Conservation (phyloP, 2,329 filamentous ascomycete species). For the Purpureocillium lavendulum region DNA sequence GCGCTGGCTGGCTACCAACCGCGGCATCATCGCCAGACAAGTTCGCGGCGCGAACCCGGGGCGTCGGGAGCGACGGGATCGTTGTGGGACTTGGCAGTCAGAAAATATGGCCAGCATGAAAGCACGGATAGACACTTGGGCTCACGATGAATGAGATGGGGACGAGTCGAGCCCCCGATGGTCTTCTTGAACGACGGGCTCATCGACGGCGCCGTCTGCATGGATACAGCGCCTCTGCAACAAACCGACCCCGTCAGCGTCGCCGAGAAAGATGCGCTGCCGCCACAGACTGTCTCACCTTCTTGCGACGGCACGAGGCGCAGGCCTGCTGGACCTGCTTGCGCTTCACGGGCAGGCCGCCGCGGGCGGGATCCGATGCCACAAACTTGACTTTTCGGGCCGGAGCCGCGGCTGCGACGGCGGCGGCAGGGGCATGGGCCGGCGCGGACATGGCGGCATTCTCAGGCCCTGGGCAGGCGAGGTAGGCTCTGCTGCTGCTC, state of each 20-base stretch:
- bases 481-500: too few relatives aligned
- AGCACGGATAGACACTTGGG: background rate
- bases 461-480: too few relatives aligned
- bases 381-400: slow-evolving; percentile 43
- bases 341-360: slow-evolving; percentile 47
- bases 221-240: slow-evolving; percentile 36
- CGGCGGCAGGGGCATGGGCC: too few relatives aligned
- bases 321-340: slow-evolving; percentile 54
- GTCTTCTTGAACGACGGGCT: slow-evolving; percentile 17
- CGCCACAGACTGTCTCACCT: slow-evolving; percentile 25
- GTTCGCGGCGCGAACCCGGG: background rate
- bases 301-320: slow-evolving; percentile 43
- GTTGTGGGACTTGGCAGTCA: slow-evolving; percentile 1
- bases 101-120: background rate
- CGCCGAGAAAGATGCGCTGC: background rate
- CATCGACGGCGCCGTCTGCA: slow-evolving; percentile 23
- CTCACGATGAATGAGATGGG: slow-evolving; percentile 22
- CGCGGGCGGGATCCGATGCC: slow-evolving; percentile 38
- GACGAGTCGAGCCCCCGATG: slow-evolving; percentile 15
- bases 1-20: too few relatives aligned
- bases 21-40: background rate
- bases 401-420: too few relatives aligned
- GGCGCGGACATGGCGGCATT: too few relatives aligned
- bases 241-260: background rate
- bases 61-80: background rate